Evolutionary conservation across 139 green algal species (phyloP).

Genomic region (Mesostigma viride): DNA sequence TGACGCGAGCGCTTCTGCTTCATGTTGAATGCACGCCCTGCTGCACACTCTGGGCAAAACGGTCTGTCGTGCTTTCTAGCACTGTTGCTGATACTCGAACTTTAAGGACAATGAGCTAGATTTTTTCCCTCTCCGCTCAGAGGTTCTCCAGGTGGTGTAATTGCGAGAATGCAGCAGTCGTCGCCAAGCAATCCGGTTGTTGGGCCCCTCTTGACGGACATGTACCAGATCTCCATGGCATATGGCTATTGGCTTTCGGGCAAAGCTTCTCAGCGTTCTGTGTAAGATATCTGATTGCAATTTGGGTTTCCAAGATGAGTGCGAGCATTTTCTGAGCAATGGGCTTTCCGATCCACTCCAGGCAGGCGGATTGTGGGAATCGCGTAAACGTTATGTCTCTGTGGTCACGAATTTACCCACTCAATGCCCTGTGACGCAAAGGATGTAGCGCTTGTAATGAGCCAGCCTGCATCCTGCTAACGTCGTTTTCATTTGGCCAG

Average conservation of each 20-base stretch:
- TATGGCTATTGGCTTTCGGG: conserved; percentile 36
- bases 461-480: too few relatives aligned
- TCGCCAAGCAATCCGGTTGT: conserved; percentile 29
- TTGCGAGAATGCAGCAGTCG: neutral
- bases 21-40: too few relatives aligned
- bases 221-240: conserved; percentile 43
- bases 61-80: too few relatives aligned
- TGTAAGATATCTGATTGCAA: conserved; percentile 9
- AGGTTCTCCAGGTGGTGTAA: neutral
- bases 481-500: too few relatives aligned
- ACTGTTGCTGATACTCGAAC: too few relatives aligned
- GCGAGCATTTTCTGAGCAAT: neutral
- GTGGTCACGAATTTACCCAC: neutral
- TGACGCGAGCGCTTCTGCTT: too few relatives aligned
- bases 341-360: neutral
- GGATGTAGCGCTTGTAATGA: too few relatives aligned
- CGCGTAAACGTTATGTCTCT: neutral
- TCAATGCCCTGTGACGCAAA: neutral
- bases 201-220: conserved; percentile 33
- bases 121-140: too few relatives aligned
- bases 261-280: conserved; percentile 22
- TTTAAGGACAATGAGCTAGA: too few relatives aligned
- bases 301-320: neutral
- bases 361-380: neutral
- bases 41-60: too few relatives aligned